Evolutionary conservation across 371 early-diverging fungal species (phyloP).

Genomic region (Sporodiniella umbellata): DNA sequence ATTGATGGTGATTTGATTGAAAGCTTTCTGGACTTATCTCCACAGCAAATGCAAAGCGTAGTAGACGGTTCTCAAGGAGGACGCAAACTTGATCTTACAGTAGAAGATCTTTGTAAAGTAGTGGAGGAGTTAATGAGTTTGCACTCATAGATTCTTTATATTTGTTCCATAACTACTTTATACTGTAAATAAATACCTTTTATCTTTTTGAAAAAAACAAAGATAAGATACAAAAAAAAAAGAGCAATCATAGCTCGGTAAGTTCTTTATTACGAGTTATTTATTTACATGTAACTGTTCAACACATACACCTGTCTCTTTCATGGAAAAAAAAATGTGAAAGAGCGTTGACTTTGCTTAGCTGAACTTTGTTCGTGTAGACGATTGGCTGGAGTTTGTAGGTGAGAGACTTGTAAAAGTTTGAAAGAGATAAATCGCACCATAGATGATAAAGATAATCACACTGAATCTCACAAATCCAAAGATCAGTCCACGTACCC

Average conservation of each 20-base stretch:
- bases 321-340: too few species aligned
- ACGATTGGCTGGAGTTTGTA: too few species aligned
- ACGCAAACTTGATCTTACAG: slow-evolving; percentile 34
- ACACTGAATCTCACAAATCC: slow-evolving; percentile 4
- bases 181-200: not conserved
- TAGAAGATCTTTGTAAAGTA: slow-evolving; percentile 48
- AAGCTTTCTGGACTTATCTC: slow-evolving; percentile 71
- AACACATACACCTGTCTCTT: too few species aligned
- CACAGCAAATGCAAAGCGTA: slow-evolving; percentile 62
- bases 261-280: too few species aligned
- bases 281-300: too few species aligned
- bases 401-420: not conserved
- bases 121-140: slow-evolving; percentile 48
- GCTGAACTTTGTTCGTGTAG: not conserved
- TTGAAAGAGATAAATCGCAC: slow-evolving; percentile 15
- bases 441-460: slow-evolving; percentile 16
- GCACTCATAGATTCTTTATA: slow-evolving; percentile 33
- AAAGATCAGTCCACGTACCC: slow-evolving; percentile 12
- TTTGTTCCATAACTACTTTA: too few species aligned
- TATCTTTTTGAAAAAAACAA: not conserved
- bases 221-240: not conserved
- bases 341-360: too few species aligned
- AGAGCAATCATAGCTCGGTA: not conserved
- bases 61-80: slow-evolving; percentile 52
- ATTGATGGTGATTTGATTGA: slow-evolving; percentile 94